Base-by-base conservation (phyloP, 139 green algal genomes). In the Trebouxia sp. region DNA sequence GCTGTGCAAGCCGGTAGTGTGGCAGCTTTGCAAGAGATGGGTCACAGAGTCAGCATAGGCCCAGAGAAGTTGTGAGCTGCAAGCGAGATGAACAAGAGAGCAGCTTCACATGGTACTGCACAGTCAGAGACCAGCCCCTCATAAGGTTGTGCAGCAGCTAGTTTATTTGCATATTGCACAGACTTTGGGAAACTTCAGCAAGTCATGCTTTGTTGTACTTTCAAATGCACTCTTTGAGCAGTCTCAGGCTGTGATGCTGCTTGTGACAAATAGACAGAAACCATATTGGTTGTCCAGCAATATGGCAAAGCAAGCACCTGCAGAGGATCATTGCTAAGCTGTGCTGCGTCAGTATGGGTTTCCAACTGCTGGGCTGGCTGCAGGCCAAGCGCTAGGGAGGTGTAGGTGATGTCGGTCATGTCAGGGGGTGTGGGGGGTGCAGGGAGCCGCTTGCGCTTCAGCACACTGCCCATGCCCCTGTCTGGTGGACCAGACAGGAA, bases 401-500 rank as follows among this genome's bases (percentile, higher is more conserved):
- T 62, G 67, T 83, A 83, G 12, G 79, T 79, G 48, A 79, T 51
- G 67, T 83, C 79, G 37, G 79, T 48, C 38, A 83, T 56, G 37
- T 42, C 30, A 15, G 79, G 66, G 22, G 76, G 67, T 26, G 65
- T 17, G 6, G 38, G 48, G 20, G 45, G 78, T 26, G 32, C 28
- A 4, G 42, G 26, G 42, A 6, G 62, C 47, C 24, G 74, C 66
- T 65, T 76, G 79, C 45, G 67, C 47, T 43, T 75, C 45, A 91
- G 67, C 43, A 95, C 85, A 37, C 81, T 76, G 53, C 92, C 93
- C 1, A 83, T 45, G 0, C 89, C 93, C 5, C 79, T 76, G 77
- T 96, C 87, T 22, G 93, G 92, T 0, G 90, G 82, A 0, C 93
- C 92, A 37, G 89, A 83, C 28, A 95, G 79, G 83, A 96, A 95